A percentile compares a stretch with the other conserved stretches of the same genome.
Evolutionary conservation across 768 basidiomycete species (phyloP).

Genomic region (Hydnum rufescens): DNA sequence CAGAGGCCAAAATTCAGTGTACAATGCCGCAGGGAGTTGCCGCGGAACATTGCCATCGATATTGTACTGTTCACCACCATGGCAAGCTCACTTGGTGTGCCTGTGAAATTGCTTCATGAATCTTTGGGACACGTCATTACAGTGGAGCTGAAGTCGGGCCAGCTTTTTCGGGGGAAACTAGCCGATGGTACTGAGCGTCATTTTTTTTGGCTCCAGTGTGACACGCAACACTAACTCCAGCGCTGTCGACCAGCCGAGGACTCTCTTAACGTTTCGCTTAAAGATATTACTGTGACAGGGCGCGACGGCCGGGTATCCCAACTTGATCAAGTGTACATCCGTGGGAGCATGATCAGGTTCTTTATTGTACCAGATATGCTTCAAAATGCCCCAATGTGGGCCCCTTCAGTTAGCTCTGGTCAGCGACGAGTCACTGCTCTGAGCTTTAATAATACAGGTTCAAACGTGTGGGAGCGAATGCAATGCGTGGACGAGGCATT

Average conservation of each 20-base stretch:
- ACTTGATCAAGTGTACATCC: constrained; percentile 95
- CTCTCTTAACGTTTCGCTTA: constrained; percentile 89
- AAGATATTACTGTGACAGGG: constrained; percentile 92
- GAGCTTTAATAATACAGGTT: constrained; percentile 40
- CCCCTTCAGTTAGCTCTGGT: constrained; percentile 11
- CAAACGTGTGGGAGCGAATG: constrained; percentile 94
- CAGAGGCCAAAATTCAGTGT: no score
- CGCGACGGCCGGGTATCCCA: constrained; percentile 97
- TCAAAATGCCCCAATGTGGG: constrained; percentile 96
- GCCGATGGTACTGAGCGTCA: constrained; percentile 59
- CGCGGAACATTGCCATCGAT: no score
- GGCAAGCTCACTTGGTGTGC: constrained; percentile 55
- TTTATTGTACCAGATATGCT: constrained; percentile 99
- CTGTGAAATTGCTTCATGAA: constrained; percentile 92
- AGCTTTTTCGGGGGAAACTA: constrained; percentile 90
- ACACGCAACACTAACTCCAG: constrained; percentile 3
- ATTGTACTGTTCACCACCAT: constrained; percentile 7
- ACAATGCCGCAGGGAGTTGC: no score
- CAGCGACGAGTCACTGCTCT: neutral
- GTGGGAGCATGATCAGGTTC: constrained; percentile 95
- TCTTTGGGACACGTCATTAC: constrained; percentile 91
- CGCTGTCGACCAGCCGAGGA: constrained; percentile 58
- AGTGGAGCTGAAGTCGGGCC: constrained; percentile 95
- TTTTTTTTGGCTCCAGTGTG: neutral
- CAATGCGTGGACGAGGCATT: constrained; percentile 97